These are phyloP conservation scores for Alternaria novae-zelandiae DNA, from an alignment of 2,329 filamentous ascomycete genomes.

Conservation along the genomic window DNA sequence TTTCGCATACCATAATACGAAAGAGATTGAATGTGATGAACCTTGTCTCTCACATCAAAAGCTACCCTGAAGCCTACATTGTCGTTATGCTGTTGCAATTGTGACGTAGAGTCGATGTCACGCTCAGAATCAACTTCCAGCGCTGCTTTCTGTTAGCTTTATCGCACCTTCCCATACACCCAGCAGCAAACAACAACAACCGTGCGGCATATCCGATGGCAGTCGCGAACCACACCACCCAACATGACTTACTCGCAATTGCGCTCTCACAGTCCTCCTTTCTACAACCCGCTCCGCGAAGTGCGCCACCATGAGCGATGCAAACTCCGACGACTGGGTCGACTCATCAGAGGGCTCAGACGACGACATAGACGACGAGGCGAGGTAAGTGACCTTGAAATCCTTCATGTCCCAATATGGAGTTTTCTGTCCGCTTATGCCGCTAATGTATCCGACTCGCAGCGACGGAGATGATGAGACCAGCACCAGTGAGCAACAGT, in stretches of 20 bases:
- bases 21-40: too few species aligned
- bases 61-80: too few species aligned
- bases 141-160: not conserved
- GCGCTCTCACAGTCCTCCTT: not conserved
- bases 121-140: not conserved
- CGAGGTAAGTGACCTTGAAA: not conserved
- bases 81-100: not conserved
- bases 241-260: not conserved
- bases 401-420: not conserved
- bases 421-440: not conserved
- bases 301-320: not conserved
- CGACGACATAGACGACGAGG: not conserved
- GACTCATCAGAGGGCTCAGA: not conserved
- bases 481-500: not conserved
- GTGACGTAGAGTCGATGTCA: not conserved
- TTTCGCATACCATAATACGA: too few species aligned
- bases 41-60: too few species aligned
- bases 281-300: not conserved
- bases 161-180: not conserved
- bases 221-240: not conserved
- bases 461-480: not conserved
- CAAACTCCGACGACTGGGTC: conserved; percentile 4
- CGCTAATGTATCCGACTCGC: not conserved
- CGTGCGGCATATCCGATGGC: not conserved
- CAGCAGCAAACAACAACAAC: not conserved